Conservation (phyloP, 2,329 filamentous ascomycete species). For the Hortaea sp. region DNA sequence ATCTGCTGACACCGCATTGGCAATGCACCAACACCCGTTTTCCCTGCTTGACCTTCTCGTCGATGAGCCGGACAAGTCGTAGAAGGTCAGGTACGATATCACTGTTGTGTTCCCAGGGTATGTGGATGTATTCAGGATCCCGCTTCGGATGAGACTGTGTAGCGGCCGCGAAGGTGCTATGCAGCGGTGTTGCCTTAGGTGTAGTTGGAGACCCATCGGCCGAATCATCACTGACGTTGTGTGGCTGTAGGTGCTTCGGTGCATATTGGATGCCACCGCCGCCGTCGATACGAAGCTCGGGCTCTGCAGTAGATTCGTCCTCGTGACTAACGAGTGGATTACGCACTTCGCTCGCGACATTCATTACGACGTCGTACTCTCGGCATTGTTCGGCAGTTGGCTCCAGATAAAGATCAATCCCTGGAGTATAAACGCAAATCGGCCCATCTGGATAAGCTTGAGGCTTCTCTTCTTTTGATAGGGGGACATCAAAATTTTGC, state of each 20-base stretch:
- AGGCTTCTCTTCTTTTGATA: conserved; percentile 58
- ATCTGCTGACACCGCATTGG: conserved; percentile 76
- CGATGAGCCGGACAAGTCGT: conserved; percentile 64
- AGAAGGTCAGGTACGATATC: conserved; percentile 72
- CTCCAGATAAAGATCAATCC: conserved; percentile 70
- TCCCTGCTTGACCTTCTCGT: conserved; percentile 58
- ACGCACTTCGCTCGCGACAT: conserved; percentile 70
- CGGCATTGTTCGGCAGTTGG: conserved; percentile 68
- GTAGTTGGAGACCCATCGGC: conserved; percentile 35
- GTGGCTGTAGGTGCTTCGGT: conserved; percentile 13
- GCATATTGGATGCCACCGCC: conserved; percentile 25
- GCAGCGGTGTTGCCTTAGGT: conserved; percentile 44
- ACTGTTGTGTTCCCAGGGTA: conserved; percentile 82
- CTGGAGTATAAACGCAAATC: conserved; percentile 69
- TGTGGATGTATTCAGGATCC: conserved; percentile 73
- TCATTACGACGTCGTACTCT: conserved; percentile 72
- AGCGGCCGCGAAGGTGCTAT: conserved; percentile 8
- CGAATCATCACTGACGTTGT: background rate
- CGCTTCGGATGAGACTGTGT: conserved; percentile 27
- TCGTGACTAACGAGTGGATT: conserved; percentile 53
- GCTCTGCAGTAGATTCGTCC: conserved; percentile 6
- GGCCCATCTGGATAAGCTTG: conserved; percentile 75
- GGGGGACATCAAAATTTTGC: conserved; percentile 44
- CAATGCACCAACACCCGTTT: conserved; percentile 77
- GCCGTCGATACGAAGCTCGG: conserved; percentile 25